Evolutionary conservation across 2,329 filamentous ascomycete genomes (phyloP), one percentile per base, ranked within the genome.

Genomic region (Fonsecaea multimorphosa): DNA sequence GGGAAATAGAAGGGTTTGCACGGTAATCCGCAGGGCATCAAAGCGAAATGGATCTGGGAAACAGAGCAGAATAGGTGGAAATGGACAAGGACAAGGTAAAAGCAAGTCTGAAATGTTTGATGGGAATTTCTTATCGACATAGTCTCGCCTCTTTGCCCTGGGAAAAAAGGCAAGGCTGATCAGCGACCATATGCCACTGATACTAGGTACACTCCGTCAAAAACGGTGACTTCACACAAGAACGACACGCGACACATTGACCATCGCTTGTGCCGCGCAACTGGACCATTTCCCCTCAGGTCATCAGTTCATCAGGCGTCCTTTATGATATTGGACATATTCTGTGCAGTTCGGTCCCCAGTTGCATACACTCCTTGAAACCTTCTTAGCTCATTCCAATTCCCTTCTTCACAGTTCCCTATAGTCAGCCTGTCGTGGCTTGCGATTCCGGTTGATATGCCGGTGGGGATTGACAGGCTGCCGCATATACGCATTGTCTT

Each of bases 391-490:
- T 40, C 11, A 14, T 49, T 4, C 9, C 11, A 4, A 9, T 3
- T 12, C 19, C 11, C 3, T 24, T 14, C 6, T 29, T 38, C 46
- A 70, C 58, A 97, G 83, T 81, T 96, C 92, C 70, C 91, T 86
- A 77, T 95, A 98, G 79, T 99, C 95, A 76, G 92, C 95, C 11
- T 93, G 93, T 62, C 95, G 86, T 61, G 91, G 87, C 44, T 63
- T 65, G 70, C 90, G 87, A 73, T 92, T 89, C 73, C 91, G 87
- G 74, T 93, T 92, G 77, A 93, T 90, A 75, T 95, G 91, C 58
- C 95, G 87, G 75, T 97, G 91, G 1, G 93, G 94, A 76, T 99
- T 99, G 68, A 98, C 91, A 0, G 95, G 95, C 77, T 97, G 94
- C 64, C 95, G 87, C 77, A 98, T 96, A 79, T 99, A 99, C 6